Percentiles rank a stretch among this genome's conserved stretches.
Conservation (phyloP, 129 eudicot genomes). For the Pseudognaphalium luteoalbum region DNA sequence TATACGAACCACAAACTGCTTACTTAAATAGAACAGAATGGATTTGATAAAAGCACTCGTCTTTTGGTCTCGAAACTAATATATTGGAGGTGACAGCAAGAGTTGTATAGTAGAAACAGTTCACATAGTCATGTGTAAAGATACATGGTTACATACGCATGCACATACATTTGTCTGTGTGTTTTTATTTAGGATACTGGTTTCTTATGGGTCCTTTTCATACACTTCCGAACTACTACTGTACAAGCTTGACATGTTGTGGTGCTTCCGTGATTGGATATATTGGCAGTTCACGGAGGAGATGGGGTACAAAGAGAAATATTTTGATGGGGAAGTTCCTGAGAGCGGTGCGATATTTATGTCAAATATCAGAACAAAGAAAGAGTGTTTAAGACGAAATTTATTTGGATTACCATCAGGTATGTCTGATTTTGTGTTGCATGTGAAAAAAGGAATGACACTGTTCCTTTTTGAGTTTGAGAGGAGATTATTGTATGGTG, state of each 20-base stretch:
- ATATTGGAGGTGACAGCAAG: neutral
- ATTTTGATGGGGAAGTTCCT: conserved; percentile 45
- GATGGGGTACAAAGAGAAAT: conserved; percentile 30
- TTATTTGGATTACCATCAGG: conserved; percentile 67
- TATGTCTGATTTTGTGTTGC: conserved; percentile 57
- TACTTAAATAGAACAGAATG: neutral
- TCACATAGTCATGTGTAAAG: neutral
- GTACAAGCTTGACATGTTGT: conserved; percentile 17
- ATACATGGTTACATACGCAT: neutral
- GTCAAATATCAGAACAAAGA: conserved; percentile 52
- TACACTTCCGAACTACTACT: conserved; percentile 9
- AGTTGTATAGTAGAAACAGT: neutral
- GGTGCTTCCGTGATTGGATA: conserved; percentile 22
- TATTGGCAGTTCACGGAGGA: conserved; percentile 39
- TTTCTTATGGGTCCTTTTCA: conserved; percentile 15
- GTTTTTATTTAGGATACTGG: neutral
- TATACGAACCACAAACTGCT: conserved; percentile 9
- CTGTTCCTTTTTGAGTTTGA: conserved; percentile 78
- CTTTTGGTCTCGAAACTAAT: conserved; percentile 5
- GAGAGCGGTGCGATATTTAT: conserved; percentile 78
- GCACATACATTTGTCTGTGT: neutral
- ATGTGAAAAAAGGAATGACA: conserved; percentile 77
- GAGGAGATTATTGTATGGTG: conserved; percentile 63
- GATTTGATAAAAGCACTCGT: neutral
- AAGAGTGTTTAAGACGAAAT: conserved; percentile 50